A percentile compares a stretch with the other conserved stretches of the same genome.
These are phyloP conservation scores for Clavispora vitiphila DNA, from an alignment of 805 yeast species.

Conservation along the genomic window DNA sequence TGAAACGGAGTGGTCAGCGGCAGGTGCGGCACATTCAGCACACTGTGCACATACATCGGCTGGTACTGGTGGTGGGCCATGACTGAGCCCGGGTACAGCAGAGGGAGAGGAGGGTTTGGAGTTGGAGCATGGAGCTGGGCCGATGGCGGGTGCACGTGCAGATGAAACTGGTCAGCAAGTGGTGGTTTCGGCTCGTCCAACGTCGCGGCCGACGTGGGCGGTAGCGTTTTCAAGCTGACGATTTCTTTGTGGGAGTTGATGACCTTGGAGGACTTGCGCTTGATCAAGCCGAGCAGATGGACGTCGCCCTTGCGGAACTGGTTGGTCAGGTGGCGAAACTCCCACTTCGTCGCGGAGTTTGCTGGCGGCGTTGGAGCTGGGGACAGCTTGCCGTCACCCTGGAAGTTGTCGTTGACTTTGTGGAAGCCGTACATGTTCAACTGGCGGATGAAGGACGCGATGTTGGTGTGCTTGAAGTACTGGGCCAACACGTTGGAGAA, in stretches of 20 bases:
- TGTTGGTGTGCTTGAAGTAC: slow-evolving; percentile 47
- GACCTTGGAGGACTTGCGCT: slow-evolving; percentile 59
- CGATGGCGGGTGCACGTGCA: not conserved
- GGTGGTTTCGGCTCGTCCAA: slow-evolving; percentile 5
- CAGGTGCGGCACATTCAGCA: not conserved
- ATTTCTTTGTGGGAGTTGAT: slow-evolving; percentile 35
- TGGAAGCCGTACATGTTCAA: slow-evolving; percentile 44
- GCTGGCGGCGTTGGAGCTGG: slow-evolving; percentile 10
- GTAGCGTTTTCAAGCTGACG: slow-evolving; percentile 30
- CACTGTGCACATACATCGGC: not conserved
- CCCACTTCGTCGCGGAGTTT: slow-evolving; percentile 52
- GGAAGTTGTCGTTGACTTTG: slow-evolving; percentile 38
- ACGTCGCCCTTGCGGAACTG: slow-evolving; percentile 77
- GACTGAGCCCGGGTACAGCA: not conserved
- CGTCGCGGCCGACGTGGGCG: slow-evolving; percentile 18
- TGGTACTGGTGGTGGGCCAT: not conserved
- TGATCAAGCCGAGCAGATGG: slow-evolving; percentile 67
- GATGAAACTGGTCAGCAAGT: not conserved
- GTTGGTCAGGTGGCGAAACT: slow-evolving; percentile 79
- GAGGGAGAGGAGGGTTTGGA: not conserved
- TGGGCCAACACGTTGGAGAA: slow-evolving; percentile 66
- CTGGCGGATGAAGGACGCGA: slow-evolving; percentile 40
- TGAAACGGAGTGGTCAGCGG: not conserved
- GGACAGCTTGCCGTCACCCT: slow-evolving; percentile 16
- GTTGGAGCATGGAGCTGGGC: not conserved